Percentiles rank a stretch among this genome's conserved stretches.
phyloP scores from a whole-genome alignment of 495 filamentous ascomycete species.

The Podospora sp. region DNA sequence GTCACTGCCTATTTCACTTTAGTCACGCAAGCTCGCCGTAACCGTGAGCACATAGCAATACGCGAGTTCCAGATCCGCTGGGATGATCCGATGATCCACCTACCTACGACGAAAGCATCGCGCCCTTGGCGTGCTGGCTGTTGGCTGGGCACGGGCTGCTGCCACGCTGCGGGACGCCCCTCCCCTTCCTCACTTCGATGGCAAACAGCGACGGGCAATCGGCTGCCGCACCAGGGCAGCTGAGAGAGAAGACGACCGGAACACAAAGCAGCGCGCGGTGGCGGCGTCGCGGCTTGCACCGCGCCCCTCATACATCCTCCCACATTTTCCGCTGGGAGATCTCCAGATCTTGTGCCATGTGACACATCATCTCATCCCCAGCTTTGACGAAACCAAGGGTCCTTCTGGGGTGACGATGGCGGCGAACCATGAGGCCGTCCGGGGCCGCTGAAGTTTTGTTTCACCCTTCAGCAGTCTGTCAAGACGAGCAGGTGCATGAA shows the following conservation, averaged over 20 bases:
- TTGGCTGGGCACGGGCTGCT: conserved; percentile 10
- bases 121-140: not conserved
- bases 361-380: conserved; percentile 40
- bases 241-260: conserved; percentile 23
- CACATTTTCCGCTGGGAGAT: conserved; percentile 34
- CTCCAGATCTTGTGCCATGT: conserved; percentile 45
- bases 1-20: conserved; percentile 21
- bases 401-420: conserved; percentile 28
- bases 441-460: conserved; percentile 29
- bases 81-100: conserved; percentile 13
- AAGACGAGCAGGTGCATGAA: conserved; percentile 26
- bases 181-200: conserved; percentile 24
- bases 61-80: conserved; percentile 5
- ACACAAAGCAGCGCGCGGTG: conserved; percentile 21
- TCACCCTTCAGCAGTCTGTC: conserved; percentile 32
- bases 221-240: conserved; percentile 25
- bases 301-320: conserved; percentile 32
- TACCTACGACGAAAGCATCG: conserved; percentile 21
- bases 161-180: conserved; percentile 25
- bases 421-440: conserved; percentile 33
- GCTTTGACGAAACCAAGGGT: conserved; percentile 29
- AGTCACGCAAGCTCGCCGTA: conserved; percentile 7
- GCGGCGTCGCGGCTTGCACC: conserved; percentile 31
- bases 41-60: conserved; percentile 1
- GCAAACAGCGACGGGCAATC: conserved; percentile 26